Evolutionary conservation across 345 rosid species (phyloP), one percentile per base, ranked within the genome.

Genomic region (Populus pruinosa): DNA sequence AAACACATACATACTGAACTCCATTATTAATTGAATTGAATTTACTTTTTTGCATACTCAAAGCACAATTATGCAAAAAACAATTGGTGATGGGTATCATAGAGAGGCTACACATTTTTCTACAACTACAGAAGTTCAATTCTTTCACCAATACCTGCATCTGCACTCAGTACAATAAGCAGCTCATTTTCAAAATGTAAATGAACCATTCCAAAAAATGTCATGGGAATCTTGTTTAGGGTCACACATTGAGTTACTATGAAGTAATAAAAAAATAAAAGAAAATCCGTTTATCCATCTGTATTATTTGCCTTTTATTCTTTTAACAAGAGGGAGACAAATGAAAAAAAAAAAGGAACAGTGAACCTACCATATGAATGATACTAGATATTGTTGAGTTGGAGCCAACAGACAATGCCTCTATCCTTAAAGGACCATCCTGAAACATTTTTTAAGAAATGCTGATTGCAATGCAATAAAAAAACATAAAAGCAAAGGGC

Each of bases 381-480:
- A 95, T 93, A 90, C 93, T 93, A 66, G 98, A 89, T 82, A 95
- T 88, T 20, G 89, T 91, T 71, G 99, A 95, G 87, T 90, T 90
- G 72, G 96, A 89, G 72, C 98, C 98, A 68, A 98, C 88, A 21
- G 92, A 91, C 64, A 91, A 83, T 64, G 97, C 96, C 86, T 90
- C 86, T 76, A 93, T 89, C 86, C 93, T 87, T 78, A 93, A 85
- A 75, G 99, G 99, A 71, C 99, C 98, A 88, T 93, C 97, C 99
- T 95, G 91, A 77, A 87, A 85, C 77, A 78, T 64, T 82, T 81
- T 59, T 78, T 43, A 41, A 63, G 29, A 80, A 76, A n/a, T 39
- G 38, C 41, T 44, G n/a, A 18, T 29, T 31, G 38, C 50, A 25
- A 38, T 36, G 69, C 43, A 59, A 43, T 64, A 67, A 38, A 25